Evolutionary conservation across 306 rosid genomes (phyloP).

Genomic region (Prunus padus): DNA sequence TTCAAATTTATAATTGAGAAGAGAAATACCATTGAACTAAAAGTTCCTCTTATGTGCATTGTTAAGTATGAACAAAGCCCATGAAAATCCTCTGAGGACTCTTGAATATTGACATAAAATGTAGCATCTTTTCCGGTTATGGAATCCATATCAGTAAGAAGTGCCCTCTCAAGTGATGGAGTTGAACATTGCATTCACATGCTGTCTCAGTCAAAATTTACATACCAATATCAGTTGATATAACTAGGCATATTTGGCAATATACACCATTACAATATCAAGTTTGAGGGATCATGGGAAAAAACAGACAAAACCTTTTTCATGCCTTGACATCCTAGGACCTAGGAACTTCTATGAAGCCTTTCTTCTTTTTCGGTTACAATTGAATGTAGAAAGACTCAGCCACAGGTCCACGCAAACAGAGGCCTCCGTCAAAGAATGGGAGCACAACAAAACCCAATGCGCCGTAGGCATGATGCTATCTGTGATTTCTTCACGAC

Average conservation of each 20-base stretch:
- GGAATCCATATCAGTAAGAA: too few relatives aligned
- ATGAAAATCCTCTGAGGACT: background rate
- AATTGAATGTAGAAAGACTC: background rate
- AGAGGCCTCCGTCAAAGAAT: background rate
- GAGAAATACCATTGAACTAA: too few relatives aligned
- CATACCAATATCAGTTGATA: background rate
- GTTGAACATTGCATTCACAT: background rate
- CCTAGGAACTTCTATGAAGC: background rate
- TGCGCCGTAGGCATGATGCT: background rate
- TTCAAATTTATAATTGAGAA: too few relatives aligned
- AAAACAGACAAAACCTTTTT: background rate
- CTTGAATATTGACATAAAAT: background rate
- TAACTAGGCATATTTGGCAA: background rate
- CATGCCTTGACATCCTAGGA: background rate
- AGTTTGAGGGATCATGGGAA: background rate
- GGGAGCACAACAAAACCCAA: background rate
- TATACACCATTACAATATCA: background rate
- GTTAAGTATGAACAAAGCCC: background rate
- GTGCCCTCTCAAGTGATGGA: background rate
- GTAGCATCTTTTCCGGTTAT: too few relatives aligned
- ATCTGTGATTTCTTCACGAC: background rate
- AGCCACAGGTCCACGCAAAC: background rate
- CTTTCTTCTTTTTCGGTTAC: background rate
- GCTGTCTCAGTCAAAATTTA: background rate
- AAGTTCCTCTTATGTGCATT: too few relatives aligned